Base-by-base conservation (phyloP, 2,329 filamentous ascomycete species). In the Claviceps cyperi region DNA sequence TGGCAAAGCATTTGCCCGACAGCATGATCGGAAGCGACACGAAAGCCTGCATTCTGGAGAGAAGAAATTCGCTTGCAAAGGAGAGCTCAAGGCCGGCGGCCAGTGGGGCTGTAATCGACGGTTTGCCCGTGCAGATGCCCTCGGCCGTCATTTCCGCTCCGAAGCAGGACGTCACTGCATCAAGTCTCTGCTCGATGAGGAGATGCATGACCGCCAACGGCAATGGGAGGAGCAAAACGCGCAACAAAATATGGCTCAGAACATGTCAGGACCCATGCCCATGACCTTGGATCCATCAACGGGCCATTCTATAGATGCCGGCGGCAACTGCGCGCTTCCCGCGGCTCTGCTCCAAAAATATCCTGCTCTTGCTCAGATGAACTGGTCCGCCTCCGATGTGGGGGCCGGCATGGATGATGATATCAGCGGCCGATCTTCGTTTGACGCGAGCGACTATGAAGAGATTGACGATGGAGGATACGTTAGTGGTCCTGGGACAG, bases 41-140 rank as follows among this genome's bases (percentile, higher is more conserved):
- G 92, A 98, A 69, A 90, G 91, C 39, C 72, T 98, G 41, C 92
- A 98, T 62, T 94, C 87, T 0, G 92, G 92, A 41, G 92, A 98
- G 70, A 98, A 97, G 78, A 97, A 95, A 63, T 98, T 97, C 63
- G 86, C 97, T 7, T 98, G 92, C 69, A 89, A 88, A 57, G 92
- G 92, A 49, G 86, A 90, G 52, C 79, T 98, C 47, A 90, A 91
- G 57, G 80, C 80, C 2, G 82, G 83, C 45, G 83, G 83, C 5
- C 80, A 85, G 56, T 98, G 92, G 92, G 92, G 92, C 19, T 98
- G 92, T 58, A 88, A 88, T 3, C 79, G 92, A 53, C 80, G 90
- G 9, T 98, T 98, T 65, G 92, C 92, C 15, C 86, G 92, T 58
- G 92, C 92, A 5, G 92, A 98, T 70, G 92, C 92, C 5, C 75